Evolutionary conservation across 371 early-diverging fungal genomes (phyloP).

Genomic region (Aphelidium insulamus): DNA sequence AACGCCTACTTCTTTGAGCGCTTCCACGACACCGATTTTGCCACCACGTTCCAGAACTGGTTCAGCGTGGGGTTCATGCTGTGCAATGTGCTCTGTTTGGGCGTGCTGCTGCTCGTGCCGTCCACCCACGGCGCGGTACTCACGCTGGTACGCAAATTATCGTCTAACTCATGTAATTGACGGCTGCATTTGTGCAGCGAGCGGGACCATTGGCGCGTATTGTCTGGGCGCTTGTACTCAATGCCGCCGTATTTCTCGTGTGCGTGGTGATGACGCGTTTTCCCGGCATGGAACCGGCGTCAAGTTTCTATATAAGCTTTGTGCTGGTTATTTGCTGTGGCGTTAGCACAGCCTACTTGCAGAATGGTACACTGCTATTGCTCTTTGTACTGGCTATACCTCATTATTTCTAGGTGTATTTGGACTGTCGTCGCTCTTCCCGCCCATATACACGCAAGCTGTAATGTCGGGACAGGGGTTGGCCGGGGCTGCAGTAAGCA

Average conservation of each 20-base stretch:
- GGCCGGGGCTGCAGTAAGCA: slow-evolving; percentile 13
- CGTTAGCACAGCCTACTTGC: slow-evolving; percentile 32
- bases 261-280: slow-evolving; percentile 14
- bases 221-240: slow-evolving; percentile 15
- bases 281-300: slow-evolving; percentile 9
- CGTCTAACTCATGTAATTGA: slow-evolving; percentile 10
- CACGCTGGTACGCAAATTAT: slow-evolving; percentile 12
- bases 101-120: slow-evolving; percentile 9
- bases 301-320: slow-evolving; percentile 33
- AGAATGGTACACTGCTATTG: no score
- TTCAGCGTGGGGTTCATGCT: slow-evolving; percentile 40
- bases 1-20: slow-evolving; percentile 38
- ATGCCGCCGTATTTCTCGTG: slow-evolving; percentile 15
- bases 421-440: slow-evolving; percentile 45
- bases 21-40: slow-evolving; percentile 30
- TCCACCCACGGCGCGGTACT: slow-evolving; percentile 14
- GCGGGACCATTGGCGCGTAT: slow-evolving; percentile 12
- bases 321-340: slow-evolving; percentile 31
- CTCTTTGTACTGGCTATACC: no score
- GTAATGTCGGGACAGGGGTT: slow-evolving; percentile 29
- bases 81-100: slow-evolving; percentile 19
- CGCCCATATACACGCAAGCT: slow-evolving; percentile 41
- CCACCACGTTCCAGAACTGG: slow-evolving; percentile 45
- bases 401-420: no score
- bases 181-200: slow-evolving; percentile 1